These are phyloP conservation scores for Grosmannia huntii DNA, from an alignment of 2,329 filamentous ascomycete genomes.

Conservation along the genomic window DNA sequence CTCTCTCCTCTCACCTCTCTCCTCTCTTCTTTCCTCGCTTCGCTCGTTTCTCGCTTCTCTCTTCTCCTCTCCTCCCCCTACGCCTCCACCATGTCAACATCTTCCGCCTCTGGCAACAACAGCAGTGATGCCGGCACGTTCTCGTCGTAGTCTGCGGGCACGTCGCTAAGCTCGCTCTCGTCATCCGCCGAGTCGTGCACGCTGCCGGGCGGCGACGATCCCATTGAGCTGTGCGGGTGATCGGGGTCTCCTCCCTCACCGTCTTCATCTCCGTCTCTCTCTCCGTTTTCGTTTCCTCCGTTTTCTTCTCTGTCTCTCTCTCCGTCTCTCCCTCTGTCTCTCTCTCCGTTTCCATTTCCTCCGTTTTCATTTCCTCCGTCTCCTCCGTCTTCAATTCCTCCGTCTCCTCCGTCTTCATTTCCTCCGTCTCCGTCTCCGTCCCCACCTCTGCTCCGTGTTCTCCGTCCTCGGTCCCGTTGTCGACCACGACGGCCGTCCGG, in stretches of 20 bases:
- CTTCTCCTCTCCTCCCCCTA: background rate
- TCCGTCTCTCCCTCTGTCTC: background rate
- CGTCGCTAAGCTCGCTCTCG: conserved; percentile 57
- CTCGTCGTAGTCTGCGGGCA: conserved; percentile 44
- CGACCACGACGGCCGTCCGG: background rate
- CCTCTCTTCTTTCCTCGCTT: background rate
- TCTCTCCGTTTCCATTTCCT: background rate
- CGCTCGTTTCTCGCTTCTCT: too few species aligned
- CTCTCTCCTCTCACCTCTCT: too few species aligned
- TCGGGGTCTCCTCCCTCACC: too few species aligned
- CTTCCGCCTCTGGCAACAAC: conserved; percentile 25
- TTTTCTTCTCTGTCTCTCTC: conserved; percentile 2
- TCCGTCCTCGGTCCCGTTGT: background rate
- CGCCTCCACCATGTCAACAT: conserved; percentile 4
- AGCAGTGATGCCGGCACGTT: conserved; percentile 42
- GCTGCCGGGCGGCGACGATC: conserved; percentile 40
- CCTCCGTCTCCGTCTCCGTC: background rate
- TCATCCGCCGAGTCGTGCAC: conserved; percentile 54
- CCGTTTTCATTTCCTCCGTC: background rate
- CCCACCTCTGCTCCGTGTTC: background rate
- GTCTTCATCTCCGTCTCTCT: too few species aligned
- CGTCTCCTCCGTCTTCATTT: background rate
- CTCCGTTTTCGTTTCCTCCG: conserved; percentile 8
- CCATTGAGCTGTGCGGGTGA: too few species aligned
- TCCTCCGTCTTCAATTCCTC: background rate